These are phyloP conservation scores for Areca catechu DNA, from an alignment of 176 grass and related monocot species.

Conservation along the genomic window DNA sequence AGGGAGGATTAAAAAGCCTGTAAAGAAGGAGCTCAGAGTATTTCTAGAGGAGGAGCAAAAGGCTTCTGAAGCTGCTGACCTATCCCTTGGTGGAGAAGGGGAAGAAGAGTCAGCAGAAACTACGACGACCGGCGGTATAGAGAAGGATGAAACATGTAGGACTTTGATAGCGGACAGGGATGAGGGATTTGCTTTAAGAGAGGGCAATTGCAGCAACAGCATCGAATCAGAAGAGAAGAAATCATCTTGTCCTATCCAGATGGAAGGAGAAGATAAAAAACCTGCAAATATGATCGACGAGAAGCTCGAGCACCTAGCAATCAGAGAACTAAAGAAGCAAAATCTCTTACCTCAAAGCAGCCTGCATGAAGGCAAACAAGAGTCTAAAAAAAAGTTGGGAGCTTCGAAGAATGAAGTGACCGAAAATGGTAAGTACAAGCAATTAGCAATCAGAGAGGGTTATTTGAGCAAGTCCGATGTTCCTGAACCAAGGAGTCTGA, in stretches of 20 bases:
- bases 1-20: constrained; percentile 32
- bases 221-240: neutral
- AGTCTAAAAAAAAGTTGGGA: no score
- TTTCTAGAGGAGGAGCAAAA: constrained; percentile 79
- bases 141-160: constrained; percentile 20
- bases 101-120: constrained; percentile 9
- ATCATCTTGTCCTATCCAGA: constrained; percentile 2
- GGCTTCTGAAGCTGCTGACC: constrained; percentile 38
- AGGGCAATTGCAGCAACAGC: neutral
- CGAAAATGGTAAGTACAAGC: constrained; percentile 9
- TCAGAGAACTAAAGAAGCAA: constrained; percentile 9
- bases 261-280: constrained; percentile 22
- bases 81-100: constrained; percentile 16
- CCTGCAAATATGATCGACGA: constrained; percentile 16
- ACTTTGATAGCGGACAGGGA: neutral
- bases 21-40: constrained; percentile 63
- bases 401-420: no score
- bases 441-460: constrained; percentile 25
- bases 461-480: constrained; percentile 4
- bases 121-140: constrained; percentile 11
- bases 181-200: neutral
- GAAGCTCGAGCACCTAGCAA: constrained; percentile 38
- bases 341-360: no score
- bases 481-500: neutral
- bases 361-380: no score